Base-by-base conservation (phyloP, 352 stramenopile species). In the Aphanomyces euteiches region DNA sequence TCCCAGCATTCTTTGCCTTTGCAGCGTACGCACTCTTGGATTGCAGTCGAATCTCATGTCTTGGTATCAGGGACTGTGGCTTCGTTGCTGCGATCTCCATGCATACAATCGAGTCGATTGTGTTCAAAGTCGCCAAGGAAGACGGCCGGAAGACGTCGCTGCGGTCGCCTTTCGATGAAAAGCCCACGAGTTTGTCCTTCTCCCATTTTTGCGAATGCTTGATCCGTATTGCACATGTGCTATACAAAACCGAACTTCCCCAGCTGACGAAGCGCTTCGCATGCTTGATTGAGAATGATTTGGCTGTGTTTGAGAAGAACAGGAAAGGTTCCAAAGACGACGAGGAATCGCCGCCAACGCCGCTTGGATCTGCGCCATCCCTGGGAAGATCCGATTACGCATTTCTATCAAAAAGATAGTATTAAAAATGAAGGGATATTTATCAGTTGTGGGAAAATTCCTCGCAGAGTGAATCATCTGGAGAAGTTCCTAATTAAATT, bases 171-270 rank as follows among this genome's bases (percentile, higher is more conserved):
- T 10, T 12, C 48, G 63, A 69, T 17, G 63, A 69, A n/a, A 36
- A 47, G 6, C 37, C 39, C 19, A 56, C 63, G 17, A 34, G 47
- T 8, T 61, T 69, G 50, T 58, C 63, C 19, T 69, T 60, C n/a
- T 21, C 63, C 7, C 63, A 69, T 12, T 69, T 69, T 40, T 69
- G 63, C 50, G 63, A 69, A 40, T 69, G 63, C n/a, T 47, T 69
- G 7, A 36, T 69, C 15, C 63, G 63, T 3, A 17, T 69, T 12
- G 63, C 63, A 3, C 48, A 69, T 28, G 37, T 69, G 5, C 45
- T 47, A 19, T 69, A 69, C 50, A 28, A 57, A 17, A 69, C 63
- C 36, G 63, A 69, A 19, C 63, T 61, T 15, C 63, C 47, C 17
- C 63, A 69, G 37, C 12, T 69, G 19, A 69, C 63, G 37, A 69